Conservation (phyloP, 2,329 filamentous ascomycete species). For the Colletotrichum sp. region DNA sequence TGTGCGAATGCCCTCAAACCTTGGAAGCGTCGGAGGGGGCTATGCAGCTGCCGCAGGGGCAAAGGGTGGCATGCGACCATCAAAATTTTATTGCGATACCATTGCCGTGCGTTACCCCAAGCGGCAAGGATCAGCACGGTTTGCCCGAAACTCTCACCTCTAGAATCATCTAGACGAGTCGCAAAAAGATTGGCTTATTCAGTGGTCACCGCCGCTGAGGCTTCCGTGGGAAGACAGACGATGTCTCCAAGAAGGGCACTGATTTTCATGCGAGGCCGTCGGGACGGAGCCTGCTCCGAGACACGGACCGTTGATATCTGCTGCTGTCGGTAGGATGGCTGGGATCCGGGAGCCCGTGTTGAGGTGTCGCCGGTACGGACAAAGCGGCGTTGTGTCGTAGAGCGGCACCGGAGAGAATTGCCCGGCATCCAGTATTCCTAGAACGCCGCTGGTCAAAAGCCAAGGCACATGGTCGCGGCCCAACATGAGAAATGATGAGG, state of each 20-base stretch:
- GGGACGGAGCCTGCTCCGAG: conserved; percentile 1
- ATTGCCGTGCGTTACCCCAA: background rate
- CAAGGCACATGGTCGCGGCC: background rate
- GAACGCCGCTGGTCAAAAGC: background rate
- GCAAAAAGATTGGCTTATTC: background rate
- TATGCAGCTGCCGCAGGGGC: background rate
- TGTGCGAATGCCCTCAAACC: conserved; percentile 1
- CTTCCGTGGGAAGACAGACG: background rate
- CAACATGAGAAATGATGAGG: background rate
- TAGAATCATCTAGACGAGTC: background rate
- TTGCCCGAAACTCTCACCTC: background rate
- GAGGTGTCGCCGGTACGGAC: background rate
- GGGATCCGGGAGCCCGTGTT: background rate
- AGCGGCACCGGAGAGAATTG: background rate
- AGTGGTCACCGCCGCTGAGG: background rate
- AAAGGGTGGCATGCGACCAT: background rate
- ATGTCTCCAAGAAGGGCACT: background rate
- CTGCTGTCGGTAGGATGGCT: background rate
- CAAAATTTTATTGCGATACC: background rate
- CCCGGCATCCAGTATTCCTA: background rate
- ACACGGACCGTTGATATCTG: too few relatives aligned
- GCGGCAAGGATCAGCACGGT: background rate
- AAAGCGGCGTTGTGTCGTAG: background rate
- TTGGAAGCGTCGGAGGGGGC: background rate
- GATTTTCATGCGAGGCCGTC: background rate